Evolutionary conservation across 768 basidiomycete genomes (phyloP).

Genomic region (Leccinum ochraceum): DNA sequence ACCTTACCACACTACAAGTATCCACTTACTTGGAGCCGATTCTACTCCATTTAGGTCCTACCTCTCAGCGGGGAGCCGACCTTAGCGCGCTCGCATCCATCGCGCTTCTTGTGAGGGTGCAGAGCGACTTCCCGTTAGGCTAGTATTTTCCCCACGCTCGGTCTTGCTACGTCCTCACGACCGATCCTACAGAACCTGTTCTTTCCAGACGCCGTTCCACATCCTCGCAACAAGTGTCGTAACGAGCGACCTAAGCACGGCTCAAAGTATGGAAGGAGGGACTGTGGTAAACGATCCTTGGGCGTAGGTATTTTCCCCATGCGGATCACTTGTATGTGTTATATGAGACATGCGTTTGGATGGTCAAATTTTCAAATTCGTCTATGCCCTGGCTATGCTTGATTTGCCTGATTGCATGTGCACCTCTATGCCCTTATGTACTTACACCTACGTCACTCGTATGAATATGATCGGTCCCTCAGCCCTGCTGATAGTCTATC

Average conservation of each 20-base stretch:
- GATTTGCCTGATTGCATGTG: background rate
- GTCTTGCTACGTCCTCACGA: conserved; percentile 9
- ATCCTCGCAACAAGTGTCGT: conserved; percentile 72
- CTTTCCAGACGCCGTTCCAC: conserved; percentile 54
- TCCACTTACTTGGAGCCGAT: conserved; percentile 13
- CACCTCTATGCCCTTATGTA: background rate
- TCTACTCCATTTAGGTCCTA: conserved; percentile 25
- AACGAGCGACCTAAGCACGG: conserved; percentile 74
- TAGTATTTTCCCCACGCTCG: conserved; percentile 10
- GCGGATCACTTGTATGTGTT: conserved; percentile 8
- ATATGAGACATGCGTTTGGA: conserved; percentile 18
- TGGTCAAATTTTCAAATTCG: conserved; percentile 7
- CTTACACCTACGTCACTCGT: conserved; percentile 1
- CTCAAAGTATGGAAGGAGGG: conserved; percentile 61
- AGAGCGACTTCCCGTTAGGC: conserved; percentile 58
- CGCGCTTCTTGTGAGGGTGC: conserved; percentile 71
- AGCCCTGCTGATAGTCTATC: background rate
- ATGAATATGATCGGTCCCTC: background rate
- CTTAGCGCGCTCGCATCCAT: conserved; percentile 64
- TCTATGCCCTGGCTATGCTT: background rate
- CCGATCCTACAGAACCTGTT: conserved; percentile 24
- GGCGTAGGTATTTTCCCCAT: conserved; percentile 12
- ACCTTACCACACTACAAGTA: conserved; percentile 3
- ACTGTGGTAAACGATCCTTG: conserved; percentile 20
- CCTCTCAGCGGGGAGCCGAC: conserved; percentile 47